Base-by-base conservation (phyloP, 225 moss, liverwort and hornwort genomes). In the Ulota crispa region DNA sequence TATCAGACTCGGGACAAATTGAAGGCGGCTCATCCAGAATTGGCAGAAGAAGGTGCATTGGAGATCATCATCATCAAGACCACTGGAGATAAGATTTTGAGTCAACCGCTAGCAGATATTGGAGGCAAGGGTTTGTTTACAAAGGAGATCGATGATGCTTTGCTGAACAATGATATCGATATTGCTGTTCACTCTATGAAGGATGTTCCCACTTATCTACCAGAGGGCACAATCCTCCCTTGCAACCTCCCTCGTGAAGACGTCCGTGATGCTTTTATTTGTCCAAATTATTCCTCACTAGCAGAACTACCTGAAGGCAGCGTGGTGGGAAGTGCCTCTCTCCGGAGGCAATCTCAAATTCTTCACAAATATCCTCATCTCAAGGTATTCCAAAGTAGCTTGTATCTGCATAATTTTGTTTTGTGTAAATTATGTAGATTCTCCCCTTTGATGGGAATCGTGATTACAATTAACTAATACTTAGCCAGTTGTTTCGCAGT, bases 161-260 rank as follows among this genome's bases (percentile, higher is more conserved):
- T 97, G 79, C 86, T 97, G 10, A 87, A 78, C n/a, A 93, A 90
- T 45, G 89, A 87, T 14, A 89, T 97, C 24, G 97, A 97, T 67
- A 97, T 97, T 21, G 94, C 94, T 52, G 97, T 97, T 41, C 97
- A 97, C 69, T 97, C 97, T 73, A 97, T 97, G 97, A 97, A 89
- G 86, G 92, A 92, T 76, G 89, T 89, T 78, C 89, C 89, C 72
- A 92, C 89, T 21, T 89, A 90, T 72, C 64, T 89, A n/a, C 92
- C 92, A 1, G 78, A 84, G 59, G 89, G 89, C 66, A 90, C 88
- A 9, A 86, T 92, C 34, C 86, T 92, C 37, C 89, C 89, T 56
- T 92, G 89, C 76, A 97, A 91, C 81, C 91, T 89, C 45, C 92
- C 88, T 54, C 87, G 89, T 64, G 96, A 96, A 75, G 96, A 96